These are phyloP conservation scores for Ogataea minuta DNA, from an alignment of 805 yeast species.

Conservation along the genomic window DNA sequence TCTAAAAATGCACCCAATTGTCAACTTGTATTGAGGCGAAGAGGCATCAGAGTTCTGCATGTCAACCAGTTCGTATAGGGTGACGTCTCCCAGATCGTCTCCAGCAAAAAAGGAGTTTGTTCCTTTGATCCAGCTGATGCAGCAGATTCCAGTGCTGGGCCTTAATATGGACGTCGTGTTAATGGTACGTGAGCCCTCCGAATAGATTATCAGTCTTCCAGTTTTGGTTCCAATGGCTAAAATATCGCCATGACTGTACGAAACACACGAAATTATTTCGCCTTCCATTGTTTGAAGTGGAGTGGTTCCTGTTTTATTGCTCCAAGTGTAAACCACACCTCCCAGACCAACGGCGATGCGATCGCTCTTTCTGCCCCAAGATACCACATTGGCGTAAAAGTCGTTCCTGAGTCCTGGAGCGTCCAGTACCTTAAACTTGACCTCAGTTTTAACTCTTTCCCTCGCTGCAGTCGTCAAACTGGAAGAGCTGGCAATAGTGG, in stretches of 20 bases:
- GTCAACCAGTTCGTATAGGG: constrained; percentile 36
- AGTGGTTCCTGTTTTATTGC: constrained; percentile 45
- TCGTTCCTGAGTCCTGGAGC: constrained; percentile 76
- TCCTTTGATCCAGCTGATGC: constrained; percentile 58
- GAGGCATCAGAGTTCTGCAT: constrained; percentile 1
- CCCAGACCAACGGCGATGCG: constrained; percentile 68
- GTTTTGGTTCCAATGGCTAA: constrained; percentile 56
- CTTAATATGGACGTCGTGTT: constrained; percentile 23
- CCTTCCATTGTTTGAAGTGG: constrained; percentile 40
- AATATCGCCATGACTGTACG: constrained; percentile 48
- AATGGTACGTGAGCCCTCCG: constrained; percentile 30
- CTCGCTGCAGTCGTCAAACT: constrained; percentile 15
- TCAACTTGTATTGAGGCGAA: constrained; percentile 11
- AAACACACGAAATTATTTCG: constrained; percentile 53
- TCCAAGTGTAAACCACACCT: constrained; percentile 60
- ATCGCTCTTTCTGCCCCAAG: constrained; percentile 60
- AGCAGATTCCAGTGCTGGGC: constrained; percentile 46
- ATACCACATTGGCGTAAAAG: constrained; percentile 69
- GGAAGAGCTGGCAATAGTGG: constrained; percentile 13
- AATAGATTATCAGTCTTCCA: constrained; percentile 46
- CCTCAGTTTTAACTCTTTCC: constrained; percentile 35
- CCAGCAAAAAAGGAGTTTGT: constrained; percentile 54
- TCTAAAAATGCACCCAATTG: constrained; percentile 33
- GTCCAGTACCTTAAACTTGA: constrained; percentile 53
- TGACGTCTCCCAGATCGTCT: constrained; percentile 61